phyloP scores from a whole-genome alignment of 139 green algal genomes.

The Pseudopediastrum boryanum region DNA sequence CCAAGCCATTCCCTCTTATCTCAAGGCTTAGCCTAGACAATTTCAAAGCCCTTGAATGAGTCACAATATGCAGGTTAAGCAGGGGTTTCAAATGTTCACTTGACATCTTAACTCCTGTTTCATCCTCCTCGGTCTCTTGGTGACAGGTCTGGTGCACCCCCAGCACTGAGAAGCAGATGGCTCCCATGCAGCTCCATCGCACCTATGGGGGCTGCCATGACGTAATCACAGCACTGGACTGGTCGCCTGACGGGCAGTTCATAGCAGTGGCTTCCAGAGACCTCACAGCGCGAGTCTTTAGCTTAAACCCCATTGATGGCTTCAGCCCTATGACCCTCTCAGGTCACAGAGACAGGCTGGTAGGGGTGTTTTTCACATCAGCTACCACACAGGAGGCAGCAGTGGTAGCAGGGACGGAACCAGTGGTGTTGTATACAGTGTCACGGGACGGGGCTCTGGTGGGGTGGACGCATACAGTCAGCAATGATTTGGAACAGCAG shows the following conservation, averaged over 20 bases:
- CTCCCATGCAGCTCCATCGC: conserved; percentile 90
- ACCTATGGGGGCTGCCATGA: conserved; percentile 85
- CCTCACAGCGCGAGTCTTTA: conserved; percentile 82
- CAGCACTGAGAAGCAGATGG: conserved; percentile 77
- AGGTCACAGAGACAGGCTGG: conserved; percentile 82
- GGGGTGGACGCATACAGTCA: conserved; percentile 60
- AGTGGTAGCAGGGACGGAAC: conserved; percentile 54
- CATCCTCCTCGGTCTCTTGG: too few species aligned
- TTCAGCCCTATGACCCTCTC: conserved; percentile 80
- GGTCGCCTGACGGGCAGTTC: conserved; percentile 77
- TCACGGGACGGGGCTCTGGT: conserved; percentile 88
- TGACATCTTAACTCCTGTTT: too few species aligned
- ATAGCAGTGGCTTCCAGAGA: conserved; percentile 86
- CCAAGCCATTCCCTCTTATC: too few species aligned
- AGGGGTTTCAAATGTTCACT: too few species aligned
- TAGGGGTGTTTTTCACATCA: conserved; percentile 80
- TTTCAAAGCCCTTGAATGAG: too few species aligned
- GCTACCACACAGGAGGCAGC: conserved; percentile 36
- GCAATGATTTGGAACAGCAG: conserved; percentile 19
- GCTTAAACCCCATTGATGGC: conserved; percentile 78
- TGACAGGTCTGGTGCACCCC: conserved; percentile 90
- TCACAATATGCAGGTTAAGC: too few species aligned
- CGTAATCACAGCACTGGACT: conserved; percentile 89
- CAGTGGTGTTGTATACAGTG: conserved; percentile 75
- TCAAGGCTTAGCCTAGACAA: too few species aligned